Evolutionary conservation across 306 rosid genomes (phyloP), one percentile per base, ranked within the genome.

Genomic region (Dryas octopetala): DNA sequence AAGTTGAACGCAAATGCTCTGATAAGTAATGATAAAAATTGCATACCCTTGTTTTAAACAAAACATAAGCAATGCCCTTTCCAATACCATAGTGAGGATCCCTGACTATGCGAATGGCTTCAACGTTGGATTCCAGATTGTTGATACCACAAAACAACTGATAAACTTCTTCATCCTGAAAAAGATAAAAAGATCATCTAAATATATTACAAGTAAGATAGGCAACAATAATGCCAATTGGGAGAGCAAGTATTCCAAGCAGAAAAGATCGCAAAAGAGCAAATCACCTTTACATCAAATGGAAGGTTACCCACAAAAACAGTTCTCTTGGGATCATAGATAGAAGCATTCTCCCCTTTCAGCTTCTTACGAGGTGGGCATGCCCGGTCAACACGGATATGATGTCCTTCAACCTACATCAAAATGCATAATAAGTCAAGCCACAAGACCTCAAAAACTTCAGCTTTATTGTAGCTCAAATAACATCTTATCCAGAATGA

Each of bases 251-350:
- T 46, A 41, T 48, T 23, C 19, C 55, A 44, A 80, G 67, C 17
- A n/a, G 51, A 41, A 2, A 0, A 7, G 4, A 19, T 12, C 45
- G n/a, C n/a, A 50, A 6, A 45, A 16, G 8, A 16, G 66, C 55
- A 82, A 85, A 70, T 76, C 41, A 95, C 99, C 93, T 92, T 92
- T 44, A 86, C 97, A 85, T 95, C 97, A 84, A 92, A 92, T 47
- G 99, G 97, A 26, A 95, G 97, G 89, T 90, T 95, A 43, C 99
- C 99, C 70, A 95, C 96, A 79, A 95, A 92, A 74, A 95, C 90
- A 70, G 99, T 95, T 86, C 96, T 92, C 80, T 73, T 90, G 79
- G 77, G 88, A 83, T 95, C 97, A 78, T 90, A 95, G 69, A 82
- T 88, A 14, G 84, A 46, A 65, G 76, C 58, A 59, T 41, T 88